These are phyloP conservation scores for Paramecium pentaurelia DNA, from an alignment of 73 alveolate genomes.

Conservation along the genomic window DNA sequence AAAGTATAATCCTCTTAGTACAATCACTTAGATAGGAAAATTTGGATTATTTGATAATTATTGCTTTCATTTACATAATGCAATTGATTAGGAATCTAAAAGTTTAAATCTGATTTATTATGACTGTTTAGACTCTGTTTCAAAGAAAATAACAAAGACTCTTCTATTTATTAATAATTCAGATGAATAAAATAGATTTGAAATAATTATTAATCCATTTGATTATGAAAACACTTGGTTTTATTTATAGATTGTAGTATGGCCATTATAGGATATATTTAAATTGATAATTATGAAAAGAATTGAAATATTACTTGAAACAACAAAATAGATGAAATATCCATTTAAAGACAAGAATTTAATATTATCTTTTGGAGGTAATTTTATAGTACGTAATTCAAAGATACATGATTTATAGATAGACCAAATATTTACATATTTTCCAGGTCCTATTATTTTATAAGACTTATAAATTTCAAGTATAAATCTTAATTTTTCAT, in stretches of 20 bases:
- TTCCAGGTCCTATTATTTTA: not conserved
- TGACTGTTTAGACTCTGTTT: not conserved
- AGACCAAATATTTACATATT: not conserved
- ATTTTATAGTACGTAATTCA: not conserved
- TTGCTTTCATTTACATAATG: not conserved
- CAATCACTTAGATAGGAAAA: not conserved
- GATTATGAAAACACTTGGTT: not conserved
- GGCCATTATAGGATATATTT: not conserved
- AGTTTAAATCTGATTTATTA: not conserved
- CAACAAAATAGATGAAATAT: not conserved
- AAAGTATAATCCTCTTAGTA: not conserved
- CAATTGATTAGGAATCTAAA: not conserved
- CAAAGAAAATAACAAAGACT: not conserved
- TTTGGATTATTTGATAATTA: not conserved
- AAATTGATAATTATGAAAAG: not conserved
- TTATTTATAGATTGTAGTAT: not conserved
- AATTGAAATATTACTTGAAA: not conserved
- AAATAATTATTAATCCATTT: not conserved
- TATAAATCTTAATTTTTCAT: not conserved
- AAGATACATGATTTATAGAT: not conserved
- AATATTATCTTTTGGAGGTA: not conserved
- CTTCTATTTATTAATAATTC: not conserved
- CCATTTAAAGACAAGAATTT: not conserved
- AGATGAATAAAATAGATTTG: not conserved
- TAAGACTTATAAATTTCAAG: not conserved